phyloP scores from a whole-genome alignment of 2,329 filamentous ascomycete genomes.

The Trichoderma breve region DNA sequence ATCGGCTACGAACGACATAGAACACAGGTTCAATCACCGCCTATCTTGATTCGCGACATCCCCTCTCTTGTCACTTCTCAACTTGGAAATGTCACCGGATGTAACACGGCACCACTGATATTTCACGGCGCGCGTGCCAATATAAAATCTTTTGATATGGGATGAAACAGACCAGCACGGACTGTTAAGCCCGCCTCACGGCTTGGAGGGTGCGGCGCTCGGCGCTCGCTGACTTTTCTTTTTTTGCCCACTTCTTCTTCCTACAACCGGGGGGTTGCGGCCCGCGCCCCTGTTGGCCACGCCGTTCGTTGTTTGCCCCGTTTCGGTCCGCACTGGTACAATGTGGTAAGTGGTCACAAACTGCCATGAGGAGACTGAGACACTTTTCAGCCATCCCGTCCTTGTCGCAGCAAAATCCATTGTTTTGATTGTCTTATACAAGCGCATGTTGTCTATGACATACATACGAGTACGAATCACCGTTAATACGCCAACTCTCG shows the following conservation, averaged over 20 bases:
- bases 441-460: neutral
- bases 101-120: neutral
- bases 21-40: neutral
- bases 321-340: neutral
- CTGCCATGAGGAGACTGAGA: neutral
- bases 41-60: neutral
- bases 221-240: constrained; percentile 2
- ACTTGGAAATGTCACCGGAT: neutral
- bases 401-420: neutral
- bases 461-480: neutral
- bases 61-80: neutral
- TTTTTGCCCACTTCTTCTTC: neutral
- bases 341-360: neutral
- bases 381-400: neutral
- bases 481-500: neutral
- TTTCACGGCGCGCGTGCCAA: neutral
- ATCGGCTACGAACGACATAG: neutral
- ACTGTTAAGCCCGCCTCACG: neutral
- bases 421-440: neutral
- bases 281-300: neutral
- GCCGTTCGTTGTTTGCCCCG: neutral
- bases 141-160: neutral
- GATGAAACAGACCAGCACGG: neutral
- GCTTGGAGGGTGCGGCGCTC: neutral
- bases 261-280: neutral